Percentiles rank a stretch among this genome's conserved stretches.
These are phyloP conservation scores for Alternaria tenuissima DNA, from an alignment of 2,329 filamentous ascomycete species.

Conservation along the genomic window DNA sequence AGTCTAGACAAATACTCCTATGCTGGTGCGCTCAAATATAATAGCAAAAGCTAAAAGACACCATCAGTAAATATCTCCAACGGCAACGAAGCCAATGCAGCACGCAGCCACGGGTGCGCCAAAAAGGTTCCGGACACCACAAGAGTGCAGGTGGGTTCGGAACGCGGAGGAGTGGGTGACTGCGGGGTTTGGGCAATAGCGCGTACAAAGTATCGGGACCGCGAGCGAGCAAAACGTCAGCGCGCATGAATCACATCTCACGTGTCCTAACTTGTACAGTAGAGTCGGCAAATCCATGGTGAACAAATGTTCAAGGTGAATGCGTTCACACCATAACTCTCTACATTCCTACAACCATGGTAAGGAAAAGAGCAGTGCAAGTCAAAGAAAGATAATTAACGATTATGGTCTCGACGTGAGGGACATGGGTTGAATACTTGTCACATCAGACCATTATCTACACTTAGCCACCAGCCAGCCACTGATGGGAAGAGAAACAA, in stretches of 20 bases:
- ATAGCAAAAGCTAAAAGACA: neutral
- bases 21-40: neutral
- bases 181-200: conserved; percentile 24
- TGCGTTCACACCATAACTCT: neutral
- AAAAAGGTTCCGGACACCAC: neutral
- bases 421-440: too few species aligned
- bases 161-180: conserved; percentile 10
- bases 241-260: conserved; percentile 14
- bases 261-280: neutral
- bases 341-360: too few species aligned
- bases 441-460: too few species aligned
- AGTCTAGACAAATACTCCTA: neutral
- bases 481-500: too few species aligned
- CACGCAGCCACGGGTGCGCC: neutral
- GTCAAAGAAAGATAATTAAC: too few species aligned
- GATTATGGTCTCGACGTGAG: too few species aligned
- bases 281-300: neutral
- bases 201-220: conserved; percentile 2
- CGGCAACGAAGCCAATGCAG: neutral
- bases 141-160: conserved; percentile 9
- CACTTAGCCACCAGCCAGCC: too few species aligned
- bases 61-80: neutral
- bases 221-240: conserved; percentile 1
- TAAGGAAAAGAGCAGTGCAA: too few species aligned
- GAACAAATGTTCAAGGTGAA: neutral